Base-by-base conservation (phyloP, 2,329 filamentous ascomycete species). In the Diaporthe citri region DNA sequence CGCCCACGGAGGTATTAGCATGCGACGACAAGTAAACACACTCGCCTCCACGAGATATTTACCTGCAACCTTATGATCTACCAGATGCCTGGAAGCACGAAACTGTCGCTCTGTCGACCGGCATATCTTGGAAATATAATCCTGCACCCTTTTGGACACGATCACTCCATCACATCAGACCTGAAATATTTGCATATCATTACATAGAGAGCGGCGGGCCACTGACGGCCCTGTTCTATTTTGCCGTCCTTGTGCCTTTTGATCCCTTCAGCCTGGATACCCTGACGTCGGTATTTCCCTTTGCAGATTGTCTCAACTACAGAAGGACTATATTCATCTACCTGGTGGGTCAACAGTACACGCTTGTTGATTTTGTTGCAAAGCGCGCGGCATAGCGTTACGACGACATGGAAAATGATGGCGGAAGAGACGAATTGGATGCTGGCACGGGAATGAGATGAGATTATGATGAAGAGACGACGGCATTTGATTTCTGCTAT, bases 1-100 rank as follows among this genome's bases (percentile, higher is more conserved):
- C 85, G 82, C 72, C 60, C 70, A 6, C 75, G 78, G 10, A 73
- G 76, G 20, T 76, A 76, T 60, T 76, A 59, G 67, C 9, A 12
- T 36, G 22, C 41, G 48, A 46, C n/a, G 25, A 34, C 39, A 36
- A 22, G 12, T 39, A 25, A 25, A 39, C 17, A 12, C 46, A 20
- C 1, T 25, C n/a, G n/a, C 7, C 28, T 17, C 28, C 28, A 10
- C n/a, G 17, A 34, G 41, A 51, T 25, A 31, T 39, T 17, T 13
- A 28, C 34, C 2, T 25, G n/a, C 34, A 55, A 31, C 46, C 25
- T 17, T 17, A 22, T 13, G 36, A 46, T 25, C 69, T 46, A 25
- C 39, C 31, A 4, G 46, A 12, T 2, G 55, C 28, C 4, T 15
- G 62, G 25, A 34, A 22, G n/a, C 31, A 10, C 34, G 4, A 36